Base-by-base conservation (phyloP, 768 basidiomycete species). In the Amanita phalloides region DNA sequence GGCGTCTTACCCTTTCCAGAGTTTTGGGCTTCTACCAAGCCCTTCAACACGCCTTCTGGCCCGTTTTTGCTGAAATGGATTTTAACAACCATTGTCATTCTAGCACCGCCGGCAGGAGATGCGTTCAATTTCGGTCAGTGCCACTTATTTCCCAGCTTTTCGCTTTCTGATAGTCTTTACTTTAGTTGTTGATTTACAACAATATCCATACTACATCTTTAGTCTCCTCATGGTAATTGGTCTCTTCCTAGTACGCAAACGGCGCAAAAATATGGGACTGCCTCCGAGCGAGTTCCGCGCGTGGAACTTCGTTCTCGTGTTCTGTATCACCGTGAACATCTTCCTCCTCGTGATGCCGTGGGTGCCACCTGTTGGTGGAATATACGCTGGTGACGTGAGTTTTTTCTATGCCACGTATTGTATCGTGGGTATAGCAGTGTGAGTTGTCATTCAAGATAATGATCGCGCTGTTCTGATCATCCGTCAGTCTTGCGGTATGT, bases 1-100 rank as follows among this genome's bases (percentile, higher is more conserved):
- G 78, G 77, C 10, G 69, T 81, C n/a, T 61, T 79, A 6, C 77
- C 78, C 2, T 79, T 67, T 55, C 69, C 76, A 2, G 58, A 60
- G 26, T 70, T 78, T 61, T 79, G 74, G 68, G 70, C 72, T 4
- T 74, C 73, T 1, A 77, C 72, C 2, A 64, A 66, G 35, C 77
- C 77, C 1, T 78, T 78, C 58, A 74, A 73, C 33, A 77, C 77
- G 3, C 77, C 78, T 5, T 59, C 70, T 1, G 72, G 66, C 1
- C 72, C 77, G 3, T 68, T 75, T 37, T 59, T 72, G 9, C 61
- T 76, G 35, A 70, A 74, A 53, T 79, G 71, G 68, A 47, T 69
- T 9, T 56, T 77, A 10, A 74, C 74, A 0, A 64, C 70, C 20
- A 65, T 78, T 51, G 70, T 78, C 47, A 77, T 80, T 54, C 61